phyloP scores from a whole-genome alignment of 192 early-diverging fungal genomes.

The Podila verticillata region DNA sequence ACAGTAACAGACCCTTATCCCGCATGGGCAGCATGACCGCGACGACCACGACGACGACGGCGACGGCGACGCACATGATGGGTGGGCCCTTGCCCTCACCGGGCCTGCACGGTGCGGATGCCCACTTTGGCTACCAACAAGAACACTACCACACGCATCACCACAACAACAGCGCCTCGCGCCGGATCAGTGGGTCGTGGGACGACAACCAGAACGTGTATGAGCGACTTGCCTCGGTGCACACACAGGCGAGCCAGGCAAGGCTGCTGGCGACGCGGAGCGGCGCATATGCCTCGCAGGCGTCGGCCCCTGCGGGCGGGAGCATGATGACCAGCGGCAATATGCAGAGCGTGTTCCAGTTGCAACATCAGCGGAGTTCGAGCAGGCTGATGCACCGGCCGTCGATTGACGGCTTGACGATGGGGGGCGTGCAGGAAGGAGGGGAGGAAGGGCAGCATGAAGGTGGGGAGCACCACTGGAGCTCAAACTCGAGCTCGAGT shows the following conservation, averaged over 20 bases:
- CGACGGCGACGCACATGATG: conserved; percentile 41
- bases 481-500: conserved; percentile 27
- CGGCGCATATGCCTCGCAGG: background rate
- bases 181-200: conserved; percentile 43
- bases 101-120: background rate
- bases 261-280: conserved; percentile 22
- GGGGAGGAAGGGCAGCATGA: background rate
- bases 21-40: conserved; percentile 18
- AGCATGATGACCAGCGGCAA: conserved; percentile 44
- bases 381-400: conserved; percentile 18
- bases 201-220: conserved; percentile 50
- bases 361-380: background rate
- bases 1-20: conserved; percentile 28
- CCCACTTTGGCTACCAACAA: conserved; percentile 6
- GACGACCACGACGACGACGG: conserved; percentile 22
- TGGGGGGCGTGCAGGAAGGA: background rate
- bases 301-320: conserved; percentile 41
- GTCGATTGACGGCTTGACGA: conserved; percentile 20
- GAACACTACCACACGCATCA: conserved; percentile 31
- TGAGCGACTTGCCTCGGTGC: conserved; percentile 37
- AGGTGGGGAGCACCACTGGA: conserved; percentile 15
- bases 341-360: conserved; percentile 3
- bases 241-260: conserved; percentile 46
- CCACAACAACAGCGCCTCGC: conserved; percentile 33
- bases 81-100: conserved; percentile 8